Percentiles rank a stretch among this genome's conserved stretches.
These are phyloP conservation scores for Ascochyta viciae-villosae DNA, from an alignment of 2,329 filamentous ascomycete species.

Conservation along the genomic window DNA sequence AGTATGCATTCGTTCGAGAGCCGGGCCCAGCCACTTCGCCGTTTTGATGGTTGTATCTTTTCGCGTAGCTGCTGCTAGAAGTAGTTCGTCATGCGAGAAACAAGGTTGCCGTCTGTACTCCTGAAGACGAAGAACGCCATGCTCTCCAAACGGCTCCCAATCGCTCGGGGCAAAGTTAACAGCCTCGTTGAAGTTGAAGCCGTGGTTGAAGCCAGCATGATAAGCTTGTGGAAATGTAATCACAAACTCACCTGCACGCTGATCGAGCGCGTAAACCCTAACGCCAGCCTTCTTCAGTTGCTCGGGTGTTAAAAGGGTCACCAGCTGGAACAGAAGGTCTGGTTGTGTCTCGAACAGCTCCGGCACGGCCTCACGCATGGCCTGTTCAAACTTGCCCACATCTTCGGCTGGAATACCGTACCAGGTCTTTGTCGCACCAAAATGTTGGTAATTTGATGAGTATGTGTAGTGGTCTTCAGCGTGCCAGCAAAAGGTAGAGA, in stretches of 20 bases:
- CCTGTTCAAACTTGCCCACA: conserved; percentile 91
- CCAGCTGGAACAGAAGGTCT: conserved; percentile 93
- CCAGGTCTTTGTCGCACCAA: conserved; percentile 98
- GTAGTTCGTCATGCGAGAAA: conserved; percentile 94
- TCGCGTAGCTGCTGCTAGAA: conserved; percentile 86
- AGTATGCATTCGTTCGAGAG: conserved; percentile 77
- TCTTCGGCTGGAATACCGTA: conserved; percentile 96
- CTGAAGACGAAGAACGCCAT: conserved; percentile 84
- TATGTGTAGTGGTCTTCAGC: conserved; percentile 99
- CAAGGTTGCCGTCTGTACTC: conserved; percentile 90
- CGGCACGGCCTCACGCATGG: conserved; percentile 93
- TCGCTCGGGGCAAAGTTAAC: conserved; percentile 96
- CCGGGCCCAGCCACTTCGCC: conserved; percentile 92
- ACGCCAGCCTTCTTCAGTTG: conserved; percentile 93
- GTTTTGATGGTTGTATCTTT: conserved; percentile 81
- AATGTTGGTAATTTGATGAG: conserved; percentile 97
- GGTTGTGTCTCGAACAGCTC: conserved; percentile 97
- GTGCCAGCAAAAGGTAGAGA: conserved; percentile 99
- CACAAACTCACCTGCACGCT: conserved; percentile 93
- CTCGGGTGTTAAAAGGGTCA: conserved; percentile 93
- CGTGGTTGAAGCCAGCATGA: conserved; percentile 97
- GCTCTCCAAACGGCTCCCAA: conserved; percentile 91
- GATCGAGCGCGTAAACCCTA: conserved; percentile 91
- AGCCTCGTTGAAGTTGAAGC: conserved; percentile 97
- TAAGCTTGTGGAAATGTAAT: conserved; percentile 97